These are phyloP conservation scores for Colletotrichum graminicola DNA, from an alignment of 2,329 filamentous ascomycete species.

Conservation along the genomic window DNA sequence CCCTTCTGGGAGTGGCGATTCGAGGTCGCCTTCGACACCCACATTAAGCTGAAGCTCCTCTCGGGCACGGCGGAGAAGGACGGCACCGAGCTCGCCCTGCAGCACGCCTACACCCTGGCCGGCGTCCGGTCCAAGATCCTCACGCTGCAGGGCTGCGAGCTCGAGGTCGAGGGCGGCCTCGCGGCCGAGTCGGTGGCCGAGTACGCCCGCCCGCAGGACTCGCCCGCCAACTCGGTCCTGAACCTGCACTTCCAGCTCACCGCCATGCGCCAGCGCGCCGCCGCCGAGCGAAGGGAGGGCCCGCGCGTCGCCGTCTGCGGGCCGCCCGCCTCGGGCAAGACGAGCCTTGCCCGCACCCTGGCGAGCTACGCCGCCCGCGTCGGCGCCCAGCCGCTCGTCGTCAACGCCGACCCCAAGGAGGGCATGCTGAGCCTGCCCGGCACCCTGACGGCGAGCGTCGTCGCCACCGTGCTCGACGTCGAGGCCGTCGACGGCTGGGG, in stretches of 20 bases:
- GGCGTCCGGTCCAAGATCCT: slow-evolving; percentile 89
- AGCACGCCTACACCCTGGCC: slow-evolving; percentile 83
- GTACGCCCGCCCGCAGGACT: slow-evolving; percentile 78
- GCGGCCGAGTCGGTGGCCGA: slow-evolving; percentile 70
- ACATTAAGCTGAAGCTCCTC: slow-evolving; percentile 70
- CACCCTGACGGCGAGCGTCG: slow-evolving; percentile 86
- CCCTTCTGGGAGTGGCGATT: slow-evolving; percentile 84
- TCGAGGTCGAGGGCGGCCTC: slow-evolving; percentile 78
- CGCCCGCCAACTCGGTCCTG: slow-evolving; percentile 81
- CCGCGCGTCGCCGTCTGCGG: slow-evolving; percentile 90
- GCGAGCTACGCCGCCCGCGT: slow-evolving; percentile 83
- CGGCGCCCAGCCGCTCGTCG: slow-evolving; percentile 80
- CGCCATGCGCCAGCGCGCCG: slow-evolving; percentile 73
- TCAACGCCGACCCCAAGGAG: slow-evolving; percentile 88
- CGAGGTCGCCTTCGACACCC: slow-evolving; percentile 68
- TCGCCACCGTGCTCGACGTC: slow-evolving; percentile 88
- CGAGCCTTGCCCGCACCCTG: slow-evolving; percentile 80
- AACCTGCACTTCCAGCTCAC: slow-evolving; percentile 92
- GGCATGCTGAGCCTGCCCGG: slow-evolving; percentile 83
- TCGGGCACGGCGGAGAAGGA: slow-evolving; percentile 92
- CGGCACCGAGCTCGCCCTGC: slow-evolving; percentile 89
- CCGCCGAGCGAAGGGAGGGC: slow-evolving; percentile 64
- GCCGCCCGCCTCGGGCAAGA: slow-evolving; percentile 84
- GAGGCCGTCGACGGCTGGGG: slow-evolving; percentile 86
- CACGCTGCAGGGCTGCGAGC: slow-evolving; percentile 89